Evolutionary conservation across 331 rosid genomes (phyloP).

Genomic region (Saraca asoca): DNA sequence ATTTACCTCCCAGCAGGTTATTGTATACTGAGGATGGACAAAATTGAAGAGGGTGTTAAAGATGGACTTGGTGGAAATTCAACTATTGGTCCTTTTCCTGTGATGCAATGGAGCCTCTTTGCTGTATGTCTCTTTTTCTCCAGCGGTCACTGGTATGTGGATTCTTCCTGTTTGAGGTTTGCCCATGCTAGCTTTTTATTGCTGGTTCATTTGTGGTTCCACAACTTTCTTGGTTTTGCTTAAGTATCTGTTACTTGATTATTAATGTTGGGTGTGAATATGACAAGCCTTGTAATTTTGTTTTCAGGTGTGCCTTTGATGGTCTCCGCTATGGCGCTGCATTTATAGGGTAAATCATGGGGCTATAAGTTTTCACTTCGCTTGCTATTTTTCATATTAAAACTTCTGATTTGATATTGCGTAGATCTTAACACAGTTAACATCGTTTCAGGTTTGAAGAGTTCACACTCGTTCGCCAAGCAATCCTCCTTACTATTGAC

Average conservation of each 20-base stretch:
- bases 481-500: constrained; percentile 77
- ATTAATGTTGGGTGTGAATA: constrained; percentile 7
- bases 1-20: constrained; percentile 72
- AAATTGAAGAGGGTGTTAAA: constrained; percentile 39
- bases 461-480: constrained; percentile 79
- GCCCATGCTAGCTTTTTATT: background rate
- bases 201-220: constrained; percentile 19
- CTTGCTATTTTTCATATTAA: too few species aligned
- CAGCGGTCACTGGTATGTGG: constrained; percentile 91
- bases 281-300: constrained; percentile 6
- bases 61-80: constrained; percentile 41
- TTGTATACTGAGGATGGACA: constrained; percentile 65
- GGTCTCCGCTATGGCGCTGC: constrained; percentile 98
- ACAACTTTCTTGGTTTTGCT: constrained; percentile 19
- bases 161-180: constrained; percentile 36
- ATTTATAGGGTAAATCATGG: constrained; percentile 71
- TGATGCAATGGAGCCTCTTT: constrained; percentile 84
- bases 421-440: constrained; percentile 19
- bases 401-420: constrained; percentile 20
- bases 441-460: constrained; percentile 83
- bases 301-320: constrained; percentile 96
- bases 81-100: constrained; percentile 50
- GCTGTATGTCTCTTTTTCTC: constrained; percentile 88
- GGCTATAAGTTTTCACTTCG: too few species aligned
- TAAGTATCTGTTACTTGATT: background rate